Evolutionary conservation across 2,329 filamentous ascomycete species (phyloP), one percentile per base, ranked within the genome.

Genomic region (Nigrospora sphaerica): DNA sequence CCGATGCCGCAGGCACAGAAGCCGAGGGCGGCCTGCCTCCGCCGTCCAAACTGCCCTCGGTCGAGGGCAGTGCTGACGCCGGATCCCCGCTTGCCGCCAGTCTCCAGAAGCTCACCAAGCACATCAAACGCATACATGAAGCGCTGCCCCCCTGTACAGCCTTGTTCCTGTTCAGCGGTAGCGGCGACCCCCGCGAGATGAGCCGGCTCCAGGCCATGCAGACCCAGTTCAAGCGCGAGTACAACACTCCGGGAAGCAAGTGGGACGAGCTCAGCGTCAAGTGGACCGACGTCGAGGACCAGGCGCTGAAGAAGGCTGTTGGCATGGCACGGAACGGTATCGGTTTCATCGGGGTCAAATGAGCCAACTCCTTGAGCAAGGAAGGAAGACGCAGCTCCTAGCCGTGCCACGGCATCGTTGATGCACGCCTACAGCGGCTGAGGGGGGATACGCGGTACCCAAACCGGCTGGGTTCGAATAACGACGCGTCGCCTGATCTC

Each of bases 151-250:
- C 78, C 9, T 85, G 82, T 60, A 85, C 83, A 1, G 81, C 73
- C 3, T 71, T 86, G 46, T 72, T 86, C 39, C 66, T 86, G 32
- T 81, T 81, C 63, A 81, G 77, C 54, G 83, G 83, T 51, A 83
- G 78, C 6, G 83, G 83, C 35, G 80, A 86, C 55, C 81, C 82
- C n/a, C 75, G 81, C 32, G 75, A 80, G 56, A 83, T 85, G 80
- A 75, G 73, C 49, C 69, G 72, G 36, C 66, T 85, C 53, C 78
- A 83, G 66, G 72, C 72, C 18, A 68, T 82, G 70, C 77, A 85
- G 43, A 60, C 71, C 7, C 74, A 77, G 61, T 83, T 77, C 69
- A 78, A 75, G 59, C 74, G 72, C 54, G 82, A 86, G 62, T 85
- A 82, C 61, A 80, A 81, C 61, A 75, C 74, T 10, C 75, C 75